Evolutionary conservation across 2,329 filamentous ascomycete species (phyloP).

Genomic region (Botrytis porri): DNA sequence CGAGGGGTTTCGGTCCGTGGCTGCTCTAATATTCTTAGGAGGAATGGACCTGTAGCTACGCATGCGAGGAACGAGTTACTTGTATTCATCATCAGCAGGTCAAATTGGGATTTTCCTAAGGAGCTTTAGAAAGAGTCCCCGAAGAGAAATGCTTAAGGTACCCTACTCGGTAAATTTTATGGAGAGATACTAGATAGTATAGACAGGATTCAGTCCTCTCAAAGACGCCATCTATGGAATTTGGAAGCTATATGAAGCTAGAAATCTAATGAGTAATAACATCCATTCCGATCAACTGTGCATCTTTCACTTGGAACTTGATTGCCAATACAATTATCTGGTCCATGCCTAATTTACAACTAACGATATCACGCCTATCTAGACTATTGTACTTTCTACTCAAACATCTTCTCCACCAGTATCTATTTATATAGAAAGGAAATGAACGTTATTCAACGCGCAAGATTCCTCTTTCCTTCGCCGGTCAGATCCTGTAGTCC

Average conservation of each 20-base stretch:
- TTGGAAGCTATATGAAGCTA: background rate
- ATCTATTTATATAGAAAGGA: background rate
- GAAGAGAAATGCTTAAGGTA: background rate
- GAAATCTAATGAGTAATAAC: background rate
- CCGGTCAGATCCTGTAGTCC: background rate
- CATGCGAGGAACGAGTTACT: too few species aligned
- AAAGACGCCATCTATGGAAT: too few species aligned
- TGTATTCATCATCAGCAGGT: background rate
- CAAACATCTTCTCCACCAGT: fast-evolving
- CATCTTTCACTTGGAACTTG: background rate
- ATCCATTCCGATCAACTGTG: background rate
- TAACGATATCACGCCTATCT: background rate
- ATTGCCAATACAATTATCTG: background rate
- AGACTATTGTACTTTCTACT: background rate
- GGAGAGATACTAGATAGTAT: background rate
- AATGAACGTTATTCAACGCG: background rate
- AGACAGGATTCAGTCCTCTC: fast-evolving
- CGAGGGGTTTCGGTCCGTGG: too few species aligned
- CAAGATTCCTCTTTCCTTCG: background rate
- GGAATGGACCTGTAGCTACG: too few species aligned
- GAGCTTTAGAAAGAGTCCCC: too few species aligned
- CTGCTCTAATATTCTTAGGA: background rate
- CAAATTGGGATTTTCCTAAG: background rate
- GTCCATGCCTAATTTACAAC: background rate
- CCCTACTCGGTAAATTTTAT: too few species aligned